These are phyloP conservation scores for Pseudohyphozyma bogoriensis DNA, from an alignment of 768 basidiomycete species.

Conservation along the genomic window DNA sequence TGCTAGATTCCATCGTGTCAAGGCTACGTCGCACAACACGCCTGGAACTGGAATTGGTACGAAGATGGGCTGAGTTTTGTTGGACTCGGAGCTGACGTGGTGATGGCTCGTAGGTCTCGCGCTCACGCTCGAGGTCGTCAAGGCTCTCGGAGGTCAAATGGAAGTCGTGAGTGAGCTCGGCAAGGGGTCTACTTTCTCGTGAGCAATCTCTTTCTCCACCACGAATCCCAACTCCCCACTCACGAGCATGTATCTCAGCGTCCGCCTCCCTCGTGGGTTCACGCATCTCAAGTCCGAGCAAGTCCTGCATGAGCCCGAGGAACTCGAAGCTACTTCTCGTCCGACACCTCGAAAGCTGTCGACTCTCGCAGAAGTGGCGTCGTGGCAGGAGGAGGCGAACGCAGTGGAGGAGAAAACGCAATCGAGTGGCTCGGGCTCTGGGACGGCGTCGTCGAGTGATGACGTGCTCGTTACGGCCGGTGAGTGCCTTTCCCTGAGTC, in stretches of 20 bases:
- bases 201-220: neutral
- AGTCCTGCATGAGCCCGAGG: constrained; percentile 14
- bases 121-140: constrained; percentile 27
- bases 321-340: neutral
- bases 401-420: neutral
- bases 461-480: constrained; percentile 2
- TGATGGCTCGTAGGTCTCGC: constrained; percentile 9
- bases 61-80: neutral
- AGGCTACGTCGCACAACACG: neutral
- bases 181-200: constrained; percentile 16
- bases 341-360: neutral
- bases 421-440: neutral
- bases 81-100: neutral
- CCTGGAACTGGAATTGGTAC: neutral
- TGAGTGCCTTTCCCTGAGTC: neutral
- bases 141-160: constrained; percentile 22
- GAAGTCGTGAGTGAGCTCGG: constrained; percentile 23
- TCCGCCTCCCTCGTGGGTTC: constrained; percentile 11
- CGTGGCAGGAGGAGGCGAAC: constrained; percentile 13
- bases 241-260: neutral
- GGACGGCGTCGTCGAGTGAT: neutral
- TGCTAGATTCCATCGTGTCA: constrained; percentile 24
- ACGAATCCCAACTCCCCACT: neutral
- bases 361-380: constrained; percentile 17
- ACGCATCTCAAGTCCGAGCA: constrained; percentile 21